Evolutionary conservation across 306 rosid genomes (phyloP).

Genomic region (Pachyrhizus erosus): DNA sequence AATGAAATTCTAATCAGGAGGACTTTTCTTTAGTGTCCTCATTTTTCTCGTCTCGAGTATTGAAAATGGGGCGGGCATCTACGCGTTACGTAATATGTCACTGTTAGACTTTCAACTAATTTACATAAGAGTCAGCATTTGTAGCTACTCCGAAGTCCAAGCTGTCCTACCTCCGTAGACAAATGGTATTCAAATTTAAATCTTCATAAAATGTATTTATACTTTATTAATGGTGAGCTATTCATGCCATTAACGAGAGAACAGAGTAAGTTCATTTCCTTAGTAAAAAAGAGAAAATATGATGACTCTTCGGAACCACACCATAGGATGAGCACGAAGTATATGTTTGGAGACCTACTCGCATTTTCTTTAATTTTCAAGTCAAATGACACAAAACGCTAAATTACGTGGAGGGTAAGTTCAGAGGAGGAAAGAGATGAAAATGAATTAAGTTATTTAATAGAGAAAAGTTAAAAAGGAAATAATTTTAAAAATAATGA

Average conservation of each 20-base stretch:
- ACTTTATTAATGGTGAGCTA: background rate
- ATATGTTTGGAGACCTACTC: background rate
- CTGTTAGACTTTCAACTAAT: background rate
- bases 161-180: background rate
- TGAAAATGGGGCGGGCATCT: slow-evolving; percentile 21
- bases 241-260: background rate
- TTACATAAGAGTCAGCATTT: background rate
- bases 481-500: no score
- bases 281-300: background rate
- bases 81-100: background rate
- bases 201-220: background rate
- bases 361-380: background rate
- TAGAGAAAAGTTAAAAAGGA: no score
- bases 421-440: no score
- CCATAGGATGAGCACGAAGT: background rate
- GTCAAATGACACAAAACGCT: no score
- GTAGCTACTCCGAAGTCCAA: background rate
- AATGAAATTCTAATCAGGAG: background rate
- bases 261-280: background rate
- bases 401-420: no score
- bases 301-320: background rate
- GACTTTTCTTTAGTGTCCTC: background rate
- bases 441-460: no score
- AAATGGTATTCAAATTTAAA: background rate
- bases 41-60: background rate